These are phyloP conservation scores for Knoxia roxburghii DNA, from an alignment of 257 asterid genomes.

Conservation along the genomic window DNA sequence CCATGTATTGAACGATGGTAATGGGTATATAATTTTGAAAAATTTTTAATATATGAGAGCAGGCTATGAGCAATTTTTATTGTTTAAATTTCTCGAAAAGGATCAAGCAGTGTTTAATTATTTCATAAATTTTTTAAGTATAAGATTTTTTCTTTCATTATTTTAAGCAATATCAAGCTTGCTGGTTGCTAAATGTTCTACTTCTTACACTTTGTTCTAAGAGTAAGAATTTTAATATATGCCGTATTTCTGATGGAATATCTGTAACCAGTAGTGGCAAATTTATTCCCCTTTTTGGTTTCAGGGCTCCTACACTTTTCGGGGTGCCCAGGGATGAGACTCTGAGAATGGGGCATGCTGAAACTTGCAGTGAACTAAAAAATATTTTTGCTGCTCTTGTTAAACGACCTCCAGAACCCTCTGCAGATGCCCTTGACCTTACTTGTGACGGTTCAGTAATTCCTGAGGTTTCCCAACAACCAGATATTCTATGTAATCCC, in stretches of 20 bases:
- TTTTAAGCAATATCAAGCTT: too few species aligned
- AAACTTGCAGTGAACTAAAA: constrained; percentile 76
- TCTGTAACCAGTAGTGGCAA: neutral
- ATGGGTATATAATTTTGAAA: too few species aligned
- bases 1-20: too few species aligned
- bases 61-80: too few species aligned
- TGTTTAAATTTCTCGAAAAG: too few species aligned
- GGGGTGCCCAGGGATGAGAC: constrained; percentile 97
- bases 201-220: neutral
- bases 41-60: too few species aligned
- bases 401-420: constrained; percentile 62
- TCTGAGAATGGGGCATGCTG: constrained; percentile 79
- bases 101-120: too few species aligned
- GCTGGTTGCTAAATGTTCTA: too few species aligned
- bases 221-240: neutral
- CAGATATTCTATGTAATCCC: constrained; percentile 26
- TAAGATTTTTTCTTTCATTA: too few species aligned
- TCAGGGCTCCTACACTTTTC: constrained; percentile 76
- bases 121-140: too few species aligned
- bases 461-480: constrained; percentile 37
- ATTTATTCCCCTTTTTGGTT: constrained; percentile 10
- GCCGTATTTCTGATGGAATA: neutral
- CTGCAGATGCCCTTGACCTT: constrained; percentile 33
- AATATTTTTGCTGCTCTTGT: constrained; percentile 82
- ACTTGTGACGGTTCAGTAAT: constrained; percentile 29